Conservation (phyloP, 768 basidiomycete genomes). For the Russula olivacea region DNA sequence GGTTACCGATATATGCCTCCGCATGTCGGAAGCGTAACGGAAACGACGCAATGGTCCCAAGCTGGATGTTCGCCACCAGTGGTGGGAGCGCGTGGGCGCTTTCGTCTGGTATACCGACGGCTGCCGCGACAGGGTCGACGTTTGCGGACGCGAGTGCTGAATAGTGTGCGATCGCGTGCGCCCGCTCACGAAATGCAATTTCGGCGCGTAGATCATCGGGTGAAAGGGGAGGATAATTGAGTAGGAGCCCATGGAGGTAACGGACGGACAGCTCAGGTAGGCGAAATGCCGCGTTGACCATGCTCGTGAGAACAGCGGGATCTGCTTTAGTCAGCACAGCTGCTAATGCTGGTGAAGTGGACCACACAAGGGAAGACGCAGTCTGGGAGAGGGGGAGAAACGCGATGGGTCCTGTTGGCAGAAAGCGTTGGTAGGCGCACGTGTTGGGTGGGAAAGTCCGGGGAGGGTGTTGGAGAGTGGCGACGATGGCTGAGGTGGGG, state of each 20-base stretch:
- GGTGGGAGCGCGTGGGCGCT: constrained; percentile 69
- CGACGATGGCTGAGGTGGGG: constrained; percentile 83
- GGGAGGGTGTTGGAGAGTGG: constrained; percentile 72
- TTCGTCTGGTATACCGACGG: constrained; percentile 50
- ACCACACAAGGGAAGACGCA: constrained; percentile 90
- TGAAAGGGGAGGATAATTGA: constrained; percentile 51
- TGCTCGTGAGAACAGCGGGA: constrained; percentile 52
- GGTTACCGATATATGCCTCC: constrained; percentile 77
- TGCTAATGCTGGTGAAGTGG: constrained; percentile 72
- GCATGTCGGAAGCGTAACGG: constrained; percentile 85
- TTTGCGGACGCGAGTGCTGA: constrained; percentile 57
- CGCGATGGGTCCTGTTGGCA: constrained; percentile 92
- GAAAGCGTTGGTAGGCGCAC: constrained; percentile 89
- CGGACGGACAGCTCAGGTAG: constrained; percentile 68
- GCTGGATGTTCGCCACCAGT: constrained; percentile 61
- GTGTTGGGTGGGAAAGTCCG: constrained; percentile 57
- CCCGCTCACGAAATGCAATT: constrained; percentile 64
- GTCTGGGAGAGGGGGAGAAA: constrained; percentile 84
- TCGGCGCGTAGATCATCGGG: constrained; percentile 50
- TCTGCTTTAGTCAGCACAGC: constrained; percentile 62
- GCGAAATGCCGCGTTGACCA: constrained; percentile 91
- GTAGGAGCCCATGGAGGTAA: constrained; percentile 56
- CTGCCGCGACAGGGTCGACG: constrained; percentile 26
- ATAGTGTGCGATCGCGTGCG: constrained; percentile 56
- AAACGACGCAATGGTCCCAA: constrained; percentile 78